A percentile compares a stretch with the other conserved stretches of the same genome.
Evolutionary conservation across 2,329 filamentous ascomycete genomes (phyloP).

Genomic region (Hyphodiscus sp.): DNA sequence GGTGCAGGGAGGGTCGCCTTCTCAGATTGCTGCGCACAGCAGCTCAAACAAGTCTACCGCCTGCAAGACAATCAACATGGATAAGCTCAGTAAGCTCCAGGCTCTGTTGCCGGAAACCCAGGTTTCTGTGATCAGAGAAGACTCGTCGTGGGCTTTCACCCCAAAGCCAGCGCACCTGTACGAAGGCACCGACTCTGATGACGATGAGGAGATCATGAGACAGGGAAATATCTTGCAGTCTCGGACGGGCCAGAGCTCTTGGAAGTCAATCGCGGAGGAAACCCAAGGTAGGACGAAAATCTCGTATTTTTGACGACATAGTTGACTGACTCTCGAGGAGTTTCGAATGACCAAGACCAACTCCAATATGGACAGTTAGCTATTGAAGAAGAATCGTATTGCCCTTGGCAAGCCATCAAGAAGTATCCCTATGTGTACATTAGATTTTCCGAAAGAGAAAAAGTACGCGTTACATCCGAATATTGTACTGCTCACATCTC

Average conservation of each 20-base stretch:
- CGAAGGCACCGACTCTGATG: constrained; percentile 3
- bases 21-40: background rate
- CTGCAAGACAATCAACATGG: constrained; percentile 6
- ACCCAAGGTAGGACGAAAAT: background rate
- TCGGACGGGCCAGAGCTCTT: background rate
- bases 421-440: constrained; percentile 56
- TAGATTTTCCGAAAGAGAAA: constrained; percentile 40
- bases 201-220: constrained; percentile 8
- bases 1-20: background rate
- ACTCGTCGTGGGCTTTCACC: background rate
- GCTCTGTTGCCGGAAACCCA: constrained; percentile 9
- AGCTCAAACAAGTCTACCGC: background rate
- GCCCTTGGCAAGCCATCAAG: constrained; percentile 46
- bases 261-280: background rate
- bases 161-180: background rate
- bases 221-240: background rate
- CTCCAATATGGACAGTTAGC: constrained; percentile 21
- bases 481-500: background rate
- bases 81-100: constrained; percentile 13
- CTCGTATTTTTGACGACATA: background rate
- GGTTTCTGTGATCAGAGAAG: background rate
- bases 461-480: constrained; percentile 1
- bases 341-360: background rate
- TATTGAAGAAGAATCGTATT: constrained; percentile 33
- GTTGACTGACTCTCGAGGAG: background rate